Base-by-base conservation (phyloP, 768 basidiomycete species). In the Neoboletus subvelutipes region DNA sequence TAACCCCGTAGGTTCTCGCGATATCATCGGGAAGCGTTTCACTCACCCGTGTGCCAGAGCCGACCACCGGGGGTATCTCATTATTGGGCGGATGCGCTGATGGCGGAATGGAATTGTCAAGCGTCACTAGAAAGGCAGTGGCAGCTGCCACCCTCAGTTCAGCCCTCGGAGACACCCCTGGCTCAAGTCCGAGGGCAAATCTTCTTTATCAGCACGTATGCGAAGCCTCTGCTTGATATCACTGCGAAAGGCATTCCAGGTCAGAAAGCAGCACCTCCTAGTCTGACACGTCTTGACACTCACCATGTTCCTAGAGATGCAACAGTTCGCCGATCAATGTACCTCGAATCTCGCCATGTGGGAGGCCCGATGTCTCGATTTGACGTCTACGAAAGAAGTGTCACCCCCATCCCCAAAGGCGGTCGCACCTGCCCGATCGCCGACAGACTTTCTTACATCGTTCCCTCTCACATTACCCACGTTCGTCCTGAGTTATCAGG, bases 51-150 rank as follows among this genome's bases (percentile, higher is more conserved):
- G 42, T 52, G 43, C 34, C 65, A 98, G 95, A 88, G 88, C 60
- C 94, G 96, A 20, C 96, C 97, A 1, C 90, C 92, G 60, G 77
- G 84, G n/a, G 91, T 97, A 15, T 92, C 93, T 4, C 85, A 90
- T 65, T 86, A 92, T 60, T 99, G 97, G 97, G 94, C 94, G 9
- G 78, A 84, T 15, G 94, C 92, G 2, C 74, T 99, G 39, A 83
- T 88, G 73, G 79, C 86, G 52, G 97, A 99, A 75, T 98, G 97
- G 97, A 79, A 83, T 9, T 84, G 84, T 12, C 97, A 99, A 71
- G 90, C 93, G 2, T 76, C 80, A n/a, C 80, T 98, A 5, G 97
- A 99, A 71, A 80, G 83, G 59, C 82, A 85, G 53, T 83, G 93
- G 52, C 80, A 85, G 36, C 77, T 98, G 31, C 86, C 88, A 29